A percentile compares a stretch with the other conserved stretches of the same genome.
phyloP scores from a whole-genome alignment of 2,329 filamentous ascomycete species.

The Ilyonectria destructans region DNA sequence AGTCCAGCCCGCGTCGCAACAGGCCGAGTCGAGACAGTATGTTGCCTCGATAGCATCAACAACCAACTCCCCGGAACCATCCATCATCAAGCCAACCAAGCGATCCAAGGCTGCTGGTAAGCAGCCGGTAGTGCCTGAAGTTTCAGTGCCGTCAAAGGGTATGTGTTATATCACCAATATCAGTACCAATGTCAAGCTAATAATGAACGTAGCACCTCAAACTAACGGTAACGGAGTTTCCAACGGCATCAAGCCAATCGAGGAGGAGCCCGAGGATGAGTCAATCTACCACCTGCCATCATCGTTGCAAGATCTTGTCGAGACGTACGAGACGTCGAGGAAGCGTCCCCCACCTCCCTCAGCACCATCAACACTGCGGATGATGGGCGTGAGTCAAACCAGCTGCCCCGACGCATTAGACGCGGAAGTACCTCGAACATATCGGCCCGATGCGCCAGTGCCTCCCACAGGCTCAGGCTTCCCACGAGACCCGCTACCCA shows the following conservation, averaged over 20 bases:
- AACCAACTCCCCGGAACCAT: constrained; percentile 44
- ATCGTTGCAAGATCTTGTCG: constrained; percentile 89
- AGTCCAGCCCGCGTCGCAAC: constrained; percentile 63
- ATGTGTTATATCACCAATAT: constrained; percentile 35
- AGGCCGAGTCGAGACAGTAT: constrained; percentile 55
- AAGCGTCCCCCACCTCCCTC: constrained; percentile 74
- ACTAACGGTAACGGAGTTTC: constrained; percentile 64
- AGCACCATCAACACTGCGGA: constrained; percentile 78
- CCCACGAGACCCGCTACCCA: constrained; percentile 90
- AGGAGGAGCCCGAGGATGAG: constrained; percentile 73
- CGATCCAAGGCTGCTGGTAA: constrained; percentile 64
- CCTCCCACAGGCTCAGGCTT: constrained; percentile 85
- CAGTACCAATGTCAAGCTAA: constrained; percentile 27
- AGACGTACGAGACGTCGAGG: constrained; percentile 90
- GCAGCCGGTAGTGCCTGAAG: constrained; percentile 59
- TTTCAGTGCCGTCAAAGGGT: constrained; percentile 64
- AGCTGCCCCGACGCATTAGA: constrained; percentile 84
- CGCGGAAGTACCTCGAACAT: constrained; percentile 86
- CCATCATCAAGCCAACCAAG: constrained; percentile 54
- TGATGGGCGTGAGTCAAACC: constrained; percentile 83
- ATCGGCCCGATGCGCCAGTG: constrained; percentile 87
- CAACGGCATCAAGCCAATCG: constrained; percentile 66
- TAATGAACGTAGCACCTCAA: constrained; percentile 55
- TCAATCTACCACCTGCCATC: constrained; percentile 94
- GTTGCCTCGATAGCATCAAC: constrained; percentile 46